Conservation (phyloP, 352 stramenopile genomes). For the Globisporangium orthogonon region DNA sequence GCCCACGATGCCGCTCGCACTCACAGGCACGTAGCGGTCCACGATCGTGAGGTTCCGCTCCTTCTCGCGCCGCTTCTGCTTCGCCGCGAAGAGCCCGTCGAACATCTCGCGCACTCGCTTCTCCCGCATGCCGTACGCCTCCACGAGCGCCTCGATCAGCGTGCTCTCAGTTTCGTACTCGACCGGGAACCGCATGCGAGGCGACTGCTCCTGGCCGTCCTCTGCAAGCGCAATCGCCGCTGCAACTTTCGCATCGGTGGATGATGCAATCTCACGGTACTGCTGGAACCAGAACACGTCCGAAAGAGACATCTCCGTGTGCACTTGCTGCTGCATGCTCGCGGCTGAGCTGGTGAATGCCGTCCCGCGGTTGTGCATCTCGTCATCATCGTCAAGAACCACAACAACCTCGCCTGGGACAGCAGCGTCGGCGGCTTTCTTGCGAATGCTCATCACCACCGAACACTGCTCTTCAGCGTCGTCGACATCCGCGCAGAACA, state of each 20-base stretch:
- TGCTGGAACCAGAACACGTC: constrained; percentile 63
- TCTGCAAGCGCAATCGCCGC: background rate
- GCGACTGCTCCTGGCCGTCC: background rate
- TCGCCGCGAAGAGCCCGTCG: constrained; percentile 32
- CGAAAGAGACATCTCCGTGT: constrained; percentile 34
- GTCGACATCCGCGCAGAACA: constrained; percentile 13
- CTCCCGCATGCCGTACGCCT: constrained; percentile 41
- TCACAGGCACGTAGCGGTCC: constrained; percentile 57
- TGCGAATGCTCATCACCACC: background rate
- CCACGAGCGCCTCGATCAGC: constrained; percentile 48
- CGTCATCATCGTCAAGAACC: constrained; percentile 27
- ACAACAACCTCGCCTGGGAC: constrained; percentile 12
- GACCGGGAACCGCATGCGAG: constrained; percentile 1
- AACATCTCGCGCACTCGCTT: constrained; percentile 52
- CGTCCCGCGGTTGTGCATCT: background rate
- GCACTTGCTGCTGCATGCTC: constrained; percentile 30
- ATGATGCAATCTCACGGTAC: constrained; percentile 12
- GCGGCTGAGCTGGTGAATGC: constrained; percentile 3
- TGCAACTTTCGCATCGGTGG: background rate
- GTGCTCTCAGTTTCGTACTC: constrained; percentile 22
- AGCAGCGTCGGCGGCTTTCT: background rate
- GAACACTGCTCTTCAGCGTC: constrained; percentile 9
- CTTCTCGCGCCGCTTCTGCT: constrained; percentile 35
- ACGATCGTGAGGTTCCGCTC: constrained; percentile 55
- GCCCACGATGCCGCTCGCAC: constrained; percentile 52